Conservation (phyloP, 441 rosid genomes). For the Kokia cookei region DNA sequence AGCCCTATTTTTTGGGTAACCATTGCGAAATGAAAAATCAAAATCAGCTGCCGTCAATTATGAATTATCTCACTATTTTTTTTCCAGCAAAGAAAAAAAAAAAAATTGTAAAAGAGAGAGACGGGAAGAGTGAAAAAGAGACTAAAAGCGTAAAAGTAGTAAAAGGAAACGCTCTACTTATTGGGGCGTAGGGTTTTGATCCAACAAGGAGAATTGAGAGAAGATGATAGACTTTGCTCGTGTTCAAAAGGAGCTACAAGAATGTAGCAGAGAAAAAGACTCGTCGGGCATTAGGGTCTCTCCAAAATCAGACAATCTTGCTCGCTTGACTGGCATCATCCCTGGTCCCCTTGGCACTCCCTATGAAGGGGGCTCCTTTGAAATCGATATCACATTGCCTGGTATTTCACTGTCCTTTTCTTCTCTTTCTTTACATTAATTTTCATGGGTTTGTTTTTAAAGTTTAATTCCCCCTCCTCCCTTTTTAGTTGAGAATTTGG, state of each 20-base stretch:
- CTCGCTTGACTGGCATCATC: conserved; percentile 70
- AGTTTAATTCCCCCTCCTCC: not conserved
- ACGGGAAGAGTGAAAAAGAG: not conserved
- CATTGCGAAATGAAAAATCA: not conserved
- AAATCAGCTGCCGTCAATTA: not conserved
- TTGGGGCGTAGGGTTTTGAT: not conserved
- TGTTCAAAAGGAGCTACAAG: conserved; percentile 94
- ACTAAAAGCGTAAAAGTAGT: not conserved
- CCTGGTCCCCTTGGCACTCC: conserved; percentile 92
- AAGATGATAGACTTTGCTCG: conserved; percentile 79
- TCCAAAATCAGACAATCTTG: conserved; percentile 71
- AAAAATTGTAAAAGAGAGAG: not conserved
- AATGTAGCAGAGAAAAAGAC: conserved; percentile 71
- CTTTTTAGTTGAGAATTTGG: not conserved
- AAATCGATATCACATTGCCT: conserved; percentile 82
- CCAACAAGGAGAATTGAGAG: not conserved
- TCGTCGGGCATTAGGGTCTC: conserved; percentile 70
- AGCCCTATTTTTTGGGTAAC: too few relatives aligned
- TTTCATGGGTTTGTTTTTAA: not conserved
- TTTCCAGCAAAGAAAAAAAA: not conserved
- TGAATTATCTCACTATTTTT: not conserved
- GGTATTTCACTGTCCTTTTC: conserved; percentile 27
- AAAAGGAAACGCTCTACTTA: not conserved
- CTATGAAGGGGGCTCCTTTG: conserved; percentile 92
- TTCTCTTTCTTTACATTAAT: not conserved